Conservation (phyloP, 805 yeast genomes). For the Schwanniomyces vanrijiae region DNA sequence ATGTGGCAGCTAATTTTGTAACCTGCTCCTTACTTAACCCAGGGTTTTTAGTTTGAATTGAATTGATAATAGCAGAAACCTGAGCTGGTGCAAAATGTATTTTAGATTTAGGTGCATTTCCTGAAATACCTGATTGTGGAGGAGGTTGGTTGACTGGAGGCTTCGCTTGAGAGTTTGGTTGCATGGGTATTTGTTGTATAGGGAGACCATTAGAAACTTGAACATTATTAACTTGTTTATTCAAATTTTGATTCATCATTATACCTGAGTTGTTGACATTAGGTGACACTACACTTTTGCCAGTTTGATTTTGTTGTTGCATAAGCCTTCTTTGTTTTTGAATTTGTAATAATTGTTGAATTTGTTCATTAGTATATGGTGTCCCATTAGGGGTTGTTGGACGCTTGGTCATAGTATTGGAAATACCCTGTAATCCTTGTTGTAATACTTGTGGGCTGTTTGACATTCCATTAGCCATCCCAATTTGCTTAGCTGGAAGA, state of each 20-base stretch:
- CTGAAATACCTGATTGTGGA: slow-evolving; percentile 15
- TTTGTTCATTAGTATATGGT: slow-evolving; percentile 59
- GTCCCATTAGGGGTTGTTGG: slow-evolving; percentile 56
- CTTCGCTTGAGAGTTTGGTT: slow-evolving; percentile 1
- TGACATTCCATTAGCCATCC: neutral
- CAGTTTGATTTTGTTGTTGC: slow-evolving; percentile 42
- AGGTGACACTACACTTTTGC: slow-evolving; percentile 11
- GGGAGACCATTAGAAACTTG: slow-evolving; percentile 2
- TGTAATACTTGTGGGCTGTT: slow-evolving; percentile 2
- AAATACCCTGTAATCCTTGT: slow-evolving; percentile 3
- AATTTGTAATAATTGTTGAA: slow-evolving; percentile 54
- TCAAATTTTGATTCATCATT: slow-evolving; percentile 1
- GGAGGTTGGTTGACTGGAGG: slow-evolving; percentile 9
- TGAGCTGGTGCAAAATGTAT: slow-evolving; percentile 58
- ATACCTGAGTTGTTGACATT: neutral
- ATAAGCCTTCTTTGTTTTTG: slow-evolving; percentile 51
- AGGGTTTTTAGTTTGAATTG: slow-evolving; percentile 67
- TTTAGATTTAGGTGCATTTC: slow-evolving; percentile 24
- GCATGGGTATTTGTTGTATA: slow-evolving; percentile 3
- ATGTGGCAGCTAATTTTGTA: slow-evolving; percentile 63
- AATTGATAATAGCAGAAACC: slow-evolving; percentile 62
- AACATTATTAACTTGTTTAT: slow-evolving; percentile 1
- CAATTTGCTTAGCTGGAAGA: neutral
- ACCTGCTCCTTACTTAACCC: slow-evolving; percentile 62
- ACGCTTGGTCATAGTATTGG: slow-evolving; percentile 17